phyloP scores from a whole-genome alignment of 2,329 filamentous ascomycete species.

The Gyromitra esculenta region DNA sequence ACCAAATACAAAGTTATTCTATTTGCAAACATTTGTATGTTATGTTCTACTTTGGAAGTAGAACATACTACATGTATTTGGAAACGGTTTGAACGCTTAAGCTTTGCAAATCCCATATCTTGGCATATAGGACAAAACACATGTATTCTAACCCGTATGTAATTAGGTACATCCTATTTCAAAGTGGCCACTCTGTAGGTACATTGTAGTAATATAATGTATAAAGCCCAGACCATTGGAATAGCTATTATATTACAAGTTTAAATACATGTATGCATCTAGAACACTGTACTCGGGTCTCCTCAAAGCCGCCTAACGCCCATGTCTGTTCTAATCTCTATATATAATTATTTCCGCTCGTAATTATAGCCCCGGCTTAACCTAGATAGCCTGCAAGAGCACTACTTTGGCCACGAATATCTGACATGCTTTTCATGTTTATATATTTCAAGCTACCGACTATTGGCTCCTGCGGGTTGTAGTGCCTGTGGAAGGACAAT shows the following conservation, averaged over 20 bases:
- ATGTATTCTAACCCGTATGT: no score
- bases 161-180: not conserved
- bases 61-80: no score
- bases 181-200: not conserved
- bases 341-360: not conserved
- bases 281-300: not conserved
- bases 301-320: no score
- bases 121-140: no score
- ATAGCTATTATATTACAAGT: not conserved
- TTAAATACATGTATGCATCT: not conserved
- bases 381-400: not conserved
- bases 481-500: slow-evolving; percentile 1
- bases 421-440: not conserved
- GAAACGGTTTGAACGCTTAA: no score
- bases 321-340: no score
- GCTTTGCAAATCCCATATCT: no score
- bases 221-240: not conserved
- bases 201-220: not conserved
- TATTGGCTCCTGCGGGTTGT: not conserved
- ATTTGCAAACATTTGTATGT: no score
- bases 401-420: not conserved
- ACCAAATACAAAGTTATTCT: no score
- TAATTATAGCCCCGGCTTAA: not conserved
- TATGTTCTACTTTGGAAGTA: no score
- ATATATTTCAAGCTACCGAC: not conserved